Evolutionary conservation across 2,329 filamentous ascomycete species (phyloP).

Genomic region (Clonostachys solani): DNA sequence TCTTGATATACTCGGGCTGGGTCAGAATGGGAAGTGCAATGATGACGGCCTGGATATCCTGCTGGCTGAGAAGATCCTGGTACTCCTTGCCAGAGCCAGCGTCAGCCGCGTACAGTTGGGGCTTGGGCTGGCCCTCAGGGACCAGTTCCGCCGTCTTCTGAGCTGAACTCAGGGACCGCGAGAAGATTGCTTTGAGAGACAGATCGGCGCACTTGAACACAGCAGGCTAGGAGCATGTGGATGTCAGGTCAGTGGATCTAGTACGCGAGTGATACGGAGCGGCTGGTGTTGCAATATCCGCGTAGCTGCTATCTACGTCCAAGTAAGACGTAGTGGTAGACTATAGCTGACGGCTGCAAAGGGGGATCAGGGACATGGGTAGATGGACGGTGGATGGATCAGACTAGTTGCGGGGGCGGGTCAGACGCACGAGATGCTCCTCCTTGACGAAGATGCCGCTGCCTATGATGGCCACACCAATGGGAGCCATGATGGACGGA

Average conservation of each 20-base stretch:
- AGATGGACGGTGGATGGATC: no score
- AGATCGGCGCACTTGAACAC: constrained; percentile 46
- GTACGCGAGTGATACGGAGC: no score
- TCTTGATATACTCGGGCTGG: constrained; percentile 55
- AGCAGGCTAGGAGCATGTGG: constrained; percentile 37
- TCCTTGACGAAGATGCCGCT: constrained; percentile 59
- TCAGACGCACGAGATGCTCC: constrained; percentile 44
- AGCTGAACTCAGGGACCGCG: constrained; percentile 56
- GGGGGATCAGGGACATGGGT: no score
- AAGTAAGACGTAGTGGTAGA: no score
- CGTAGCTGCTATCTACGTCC: no score
- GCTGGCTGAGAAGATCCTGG: constrained; percentile 45
- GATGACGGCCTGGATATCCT: constrained; percentile 51
- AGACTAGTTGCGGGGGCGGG: background rate
- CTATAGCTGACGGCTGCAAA: no score
- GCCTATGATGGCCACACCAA: constrained; percentile 57
- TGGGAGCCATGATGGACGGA: constrained; percentile 21
- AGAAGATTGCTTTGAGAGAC: constrained; percentile 61
- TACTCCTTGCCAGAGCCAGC: constrained; percentile 38
- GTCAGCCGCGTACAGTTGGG: constrained; percentile 56
- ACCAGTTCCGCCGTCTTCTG: constrained; percentile 34
- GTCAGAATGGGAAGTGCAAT: constrained; percentile 58
- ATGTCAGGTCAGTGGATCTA: background rate
- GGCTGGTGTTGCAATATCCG: no score
- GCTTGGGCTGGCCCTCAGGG: constrained; percentile 12